Evolutionary conservation across 179 eudicot species (phyloP), one percentile per base, ranked within the genome.

Genomic region (Heliamphora pulchella): DNA sequence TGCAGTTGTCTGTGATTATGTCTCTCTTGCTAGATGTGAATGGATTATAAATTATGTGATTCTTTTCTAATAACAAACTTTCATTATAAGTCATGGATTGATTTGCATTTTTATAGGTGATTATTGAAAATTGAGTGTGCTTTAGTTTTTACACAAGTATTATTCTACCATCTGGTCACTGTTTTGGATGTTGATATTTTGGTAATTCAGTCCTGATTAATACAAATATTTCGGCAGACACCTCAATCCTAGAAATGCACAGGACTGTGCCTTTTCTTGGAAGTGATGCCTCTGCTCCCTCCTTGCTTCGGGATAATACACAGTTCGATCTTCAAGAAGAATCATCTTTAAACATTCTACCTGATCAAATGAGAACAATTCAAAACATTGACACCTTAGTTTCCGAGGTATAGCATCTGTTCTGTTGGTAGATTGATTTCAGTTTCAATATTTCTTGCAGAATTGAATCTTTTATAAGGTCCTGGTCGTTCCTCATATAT

Each of bases 301-400:
- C 76, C 5, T 75, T 81, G 67, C 88, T 85, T 65, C 81, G 76
- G 74, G 90, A 86, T 79, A 84, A 78, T 77, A 78, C 79, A 79
- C 74, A 83, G 39, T 74, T 85, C 79, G 85, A 84, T 79, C 84
- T 85, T 80, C n/a, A n/a, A n/a, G n/a, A n/a, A n/a, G n/a, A n/a
- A n/a, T n/a, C n/a, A n/a, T n/a, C n/a, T n/a, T n/a, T n/a, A n/a
- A n/a, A n/a, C n/a, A n/a, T n/a, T n/a, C n/a, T n/a, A n/a, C 89
- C 91, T 67, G 97, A 96, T 80, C 99, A 96, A 81, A 76, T 83
- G 82, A 93, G 90, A 85, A 89, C 85, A 86, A 88, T 96, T 68
- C 87, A 89, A 71, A 96, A 91, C 83, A 96, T 96, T 44, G 85
- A 85, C 80, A 87, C 96, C 41, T 83, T 94, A 72, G 84, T 94